phyloP scores from a whole-genome alignment of 768 basidiomycete genomes.

The Sarcomyxa edulis region DNA sequence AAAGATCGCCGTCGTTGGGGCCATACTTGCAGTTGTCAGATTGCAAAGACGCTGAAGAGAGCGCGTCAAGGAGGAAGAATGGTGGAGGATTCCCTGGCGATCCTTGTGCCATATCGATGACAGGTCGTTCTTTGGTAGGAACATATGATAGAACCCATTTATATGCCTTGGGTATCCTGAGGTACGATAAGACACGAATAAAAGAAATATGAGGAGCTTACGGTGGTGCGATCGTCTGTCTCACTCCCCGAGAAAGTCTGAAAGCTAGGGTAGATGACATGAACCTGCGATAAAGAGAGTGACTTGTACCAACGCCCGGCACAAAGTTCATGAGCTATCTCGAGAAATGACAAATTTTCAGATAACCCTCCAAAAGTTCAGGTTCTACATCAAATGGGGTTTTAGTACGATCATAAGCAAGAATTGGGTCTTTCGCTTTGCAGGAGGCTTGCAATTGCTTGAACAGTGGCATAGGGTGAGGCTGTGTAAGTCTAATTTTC shows the following conservation, averaged over 20 bases:
- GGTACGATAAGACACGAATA: too few species aligned
- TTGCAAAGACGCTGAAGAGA: constrained; percentile 39
- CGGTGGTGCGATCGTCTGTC: constrained; percentile 44
- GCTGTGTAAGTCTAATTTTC: too few species aligned
- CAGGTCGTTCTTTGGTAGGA: constrained; percentile 34
- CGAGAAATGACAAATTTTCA: too few species aligned
- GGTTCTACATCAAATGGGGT: too few species aligned
- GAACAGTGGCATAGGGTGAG: too few species aligned
- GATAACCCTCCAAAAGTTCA: too few species aligned
- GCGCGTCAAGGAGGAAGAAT: constrained; percentile 37
- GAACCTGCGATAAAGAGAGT: too few species aligned
- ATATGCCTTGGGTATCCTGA: constrained; percentile 57
- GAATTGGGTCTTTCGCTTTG: too few species aligned
- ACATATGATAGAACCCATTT: constrained; percentile 47
- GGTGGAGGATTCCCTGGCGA: constrained; percentile 67
- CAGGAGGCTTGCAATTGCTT: too few species aligned
- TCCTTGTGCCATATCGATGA: constrained; percentile 74
- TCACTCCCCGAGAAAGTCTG: constrained; percentile 32
- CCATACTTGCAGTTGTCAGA: constrained; percentile 50
- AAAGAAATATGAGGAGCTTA: constrained; percentile 15
- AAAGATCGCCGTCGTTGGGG: constrained; percentile 50
- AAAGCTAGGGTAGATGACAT: constrained; percentile 21
- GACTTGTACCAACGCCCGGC: too few species aligned
- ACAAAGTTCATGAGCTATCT: too few species aligned
- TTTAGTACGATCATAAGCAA: too few species aligned